Percentiles rank a stretch among this genome's conserved stretches.
Evolutionary conservation across 1,284 basidiomycete genomes (phyloP).

Genomic region (Boletus albobrunnescens): DNA sequence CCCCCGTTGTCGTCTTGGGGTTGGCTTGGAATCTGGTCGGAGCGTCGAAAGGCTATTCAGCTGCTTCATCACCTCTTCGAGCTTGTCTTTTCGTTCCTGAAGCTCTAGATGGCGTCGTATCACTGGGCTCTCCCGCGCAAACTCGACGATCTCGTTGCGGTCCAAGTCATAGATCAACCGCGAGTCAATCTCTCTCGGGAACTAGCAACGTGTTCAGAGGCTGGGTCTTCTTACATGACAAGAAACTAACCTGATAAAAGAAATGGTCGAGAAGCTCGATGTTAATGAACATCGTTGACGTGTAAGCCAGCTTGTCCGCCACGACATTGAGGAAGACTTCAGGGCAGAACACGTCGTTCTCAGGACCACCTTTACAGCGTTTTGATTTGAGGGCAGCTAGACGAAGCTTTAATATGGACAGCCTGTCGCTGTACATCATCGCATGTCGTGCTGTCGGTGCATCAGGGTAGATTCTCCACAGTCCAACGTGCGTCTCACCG

Average conservation of each 20-base stretch:
- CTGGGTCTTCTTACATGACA: not conserved
- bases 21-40: conserved; percentile 69
- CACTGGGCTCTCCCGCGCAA: conserved; percentile 91
- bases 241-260: conserved; percentile 81
- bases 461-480: conserved; percentile 5
- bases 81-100: conserved; percentile 94
- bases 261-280: conserved; percentile 97
- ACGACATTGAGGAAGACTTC: conserved; percentile 97
- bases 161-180: conserved; percentile 89
- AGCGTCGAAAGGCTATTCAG: conserved; percentile 82
- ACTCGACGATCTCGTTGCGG: conserved; percentile 79
- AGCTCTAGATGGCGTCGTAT: conserved; percentile 89
- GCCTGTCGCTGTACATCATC: conserved; percentile 78
- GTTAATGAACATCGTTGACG: conserved; percentile 97
- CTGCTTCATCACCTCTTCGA: conserved; percentile 95
- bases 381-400: conserved; percentile 81
- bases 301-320: conserved; percentile 94
- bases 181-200: conserved; percentile 97
- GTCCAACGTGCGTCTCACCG: conserved; percentile 43
- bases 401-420: conserved; percentile 81
- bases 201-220: conserved; percentile 44
- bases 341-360: conserved; percentile 87
- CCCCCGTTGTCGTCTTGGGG: conserved; percentile 65
- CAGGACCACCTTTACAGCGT: conserved; percentile 83
- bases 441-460: conserved; percentile 78